Evolutionary conservation across 345 rosid genomes (phyloP).

Genomic region (Dimocarpus longan): DNA sequence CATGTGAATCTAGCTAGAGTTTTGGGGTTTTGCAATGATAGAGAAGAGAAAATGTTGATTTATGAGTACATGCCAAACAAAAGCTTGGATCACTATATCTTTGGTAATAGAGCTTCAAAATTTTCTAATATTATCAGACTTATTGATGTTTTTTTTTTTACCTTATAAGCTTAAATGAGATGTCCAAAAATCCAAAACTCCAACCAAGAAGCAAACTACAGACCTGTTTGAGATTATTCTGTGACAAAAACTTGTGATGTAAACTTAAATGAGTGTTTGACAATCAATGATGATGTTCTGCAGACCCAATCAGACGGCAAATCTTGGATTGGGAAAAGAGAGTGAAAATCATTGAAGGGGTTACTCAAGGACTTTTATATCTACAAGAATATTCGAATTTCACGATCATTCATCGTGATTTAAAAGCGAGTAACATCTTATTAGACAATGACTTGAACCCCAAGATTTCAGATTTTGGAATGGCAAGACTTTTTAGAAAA

Average conservation of each 20-base stretch:
- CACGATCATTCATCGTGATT: conserved; percentile 47
- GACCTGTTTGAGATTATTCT: not conserved
- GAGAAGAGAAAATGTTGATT: conserved; percentile 41
- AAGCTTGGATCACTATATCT: conserved; percentile 41
- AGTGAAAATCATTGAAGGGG: conserved; percentile 40
- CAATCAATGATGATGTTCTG: not conserved
- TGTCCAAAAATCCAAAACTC: not conserved
- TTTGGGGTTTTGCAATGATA: conserved; percentile 37
- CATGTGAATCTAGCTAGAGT: conserved; percentile 44
- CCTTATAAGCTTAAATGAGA: no score
- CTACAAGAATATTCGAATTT: conserved; percentile 55
- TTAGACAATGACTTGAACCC: conserved; percentile 41
- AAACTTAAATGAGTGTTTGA: not conserved
- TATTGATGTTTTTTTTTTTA: no score
- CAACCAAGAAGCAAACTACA: not conserved
- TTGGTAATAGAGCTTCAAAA: conserved; percentile 9
- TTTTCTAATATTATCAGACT: no score
- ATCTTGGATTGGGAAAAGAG: conserved; percentile 39
- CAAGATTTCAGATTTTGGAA: conserved; percentile 53
- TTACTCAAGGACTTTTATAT: conserved; percentile 52
- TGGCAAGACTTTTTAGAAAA: conserved; percentile 44
- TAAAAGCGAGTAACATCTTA: conserved; percentile 46
- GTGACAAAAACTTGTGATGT: no score
- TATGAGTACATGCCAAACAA: conserved; percentile 42
- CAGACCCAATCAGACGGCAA: conserved; percentile 29